A percentile compares a stretch with the other conserved stretches of the same genome.
Evolutionary conservation across 2,329 filamentous ascomycete species (phyloP).

Genomic region (Ambrosiella cleistominuta): DNA sequence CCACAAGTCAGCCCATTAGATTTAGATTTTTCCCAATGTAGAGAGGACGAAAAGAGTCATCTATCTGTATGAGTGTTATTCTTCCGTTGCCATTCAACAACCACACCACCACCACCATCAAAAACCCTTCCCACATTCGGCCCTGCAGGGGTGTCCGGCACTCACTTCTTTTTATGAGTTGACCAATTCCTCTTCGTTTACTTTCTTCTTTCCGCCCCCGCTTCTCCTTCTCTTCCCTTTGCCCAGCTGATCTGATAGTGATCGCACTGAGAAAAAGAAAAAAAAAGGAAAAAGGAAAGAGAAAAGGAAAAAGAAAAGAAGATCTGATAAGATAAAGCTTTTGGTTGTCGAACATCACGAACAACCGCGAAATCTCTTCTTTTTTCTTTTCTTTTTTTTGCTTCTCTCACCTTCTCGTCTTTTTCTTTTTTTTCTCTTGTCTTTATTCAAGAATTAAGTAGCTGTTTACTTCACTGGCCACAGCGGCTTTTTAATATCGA

Average conservation of each 20-base stretch:
- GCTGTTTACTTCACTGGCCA: not conserved
- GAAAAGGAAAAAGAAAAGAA: slow-evolving; percentile 1
- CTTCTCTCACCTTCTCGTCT: not conserved
- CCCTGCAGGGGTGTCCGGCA: not conserved
- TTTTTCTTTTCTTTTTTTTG: slow-evolving; percentile 6
- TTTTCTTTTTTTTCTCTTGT: not conserved
- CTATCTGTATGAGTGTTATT: too few relatives aligned
- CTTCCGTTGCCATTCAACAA: not conserved
- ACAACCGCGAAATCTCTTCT: not conserved
- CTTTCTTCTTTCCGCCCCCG: not conserved
- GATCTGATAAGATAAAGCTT: not conserved
- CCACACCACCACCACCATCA: not conserved
- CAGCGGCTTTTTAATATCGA: not conserved
- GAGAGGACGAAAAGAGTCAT: too few relatives aligned
- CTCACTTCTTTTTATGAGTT: not conserved
- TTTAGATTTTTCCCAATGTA: not conserved
- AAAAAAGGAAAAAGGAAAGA: slow-evolving; percentile 6
- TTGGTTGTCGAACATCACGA: not conserved
- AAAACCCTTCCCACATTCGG: not conserved
- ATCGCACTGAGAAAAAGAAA: not conserved
- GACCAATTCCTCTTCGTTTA: not conserved
- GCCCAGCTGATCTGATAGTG: not conserved
- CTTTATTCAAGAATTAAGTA: too few relatives aligned
- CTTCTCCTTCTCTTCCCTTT: not conserved
- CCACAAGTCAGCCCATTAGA: not conserved